Conservation (phyloP, 345 rosid species). For the Salix viminalis region DNA sequence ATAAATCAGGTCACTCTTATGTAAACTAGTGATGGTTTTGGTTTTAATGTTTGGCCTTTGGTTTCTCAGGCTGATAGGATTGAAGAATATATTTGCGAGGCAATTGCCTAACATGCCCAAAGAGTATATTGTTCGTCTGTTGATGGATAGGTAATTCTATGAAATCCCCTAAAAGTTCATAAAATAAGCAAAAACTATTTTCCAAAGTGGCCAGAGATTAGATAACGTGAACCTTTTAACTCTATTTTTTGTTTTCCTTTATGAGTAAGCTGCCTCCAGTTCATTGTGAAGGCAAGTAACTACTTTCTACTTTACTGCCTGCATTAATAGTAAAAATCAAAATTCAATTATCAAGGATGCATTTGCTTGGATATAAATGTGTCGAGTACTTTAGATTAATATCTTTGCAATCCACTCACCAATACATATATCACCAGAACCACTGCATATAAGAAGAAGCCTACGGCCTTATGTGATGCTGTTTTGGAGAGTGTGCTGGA, state of each 20-base stretch:
- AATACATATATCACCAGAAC: neutral
- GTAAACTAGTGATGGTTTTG: neutral
- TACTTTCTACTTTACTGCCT: neutral
- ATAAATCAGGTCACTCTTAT: neutral
- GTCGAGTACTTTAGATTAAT: neutral
- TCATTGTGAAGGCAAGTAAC: neutral
- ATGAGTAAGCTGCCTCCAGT: neutral
- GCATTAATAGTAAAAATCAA: neutral
- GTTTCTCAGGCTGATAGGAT: conserved; percentile 77
- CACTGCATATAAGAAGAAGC: neutral
- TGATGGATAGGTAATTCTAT: conserved; percentile 87
- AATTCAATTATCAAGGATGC: neutral
- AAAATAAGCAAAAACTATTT: neutral
- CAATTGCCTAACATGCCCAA: conserved; percentile 99
- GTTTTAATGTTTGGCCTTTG: conserved; percentile 1
- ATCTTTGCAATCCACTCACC: neutral
- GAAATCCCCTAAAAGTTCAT: conserved; percentile 8
- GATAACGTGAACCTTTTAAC: neutral
- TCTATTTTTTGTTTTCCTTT: neutral
- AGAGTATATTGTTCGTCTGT: conserved; percentile 97
- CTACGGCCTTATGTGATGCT: neutral
- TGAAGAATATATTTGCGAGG: conserved; percentile 96
- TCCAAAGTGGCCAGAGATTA: neutral
- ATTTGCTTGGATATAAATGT: neutral
- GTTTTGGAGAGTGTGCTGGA: neutral